A percentile compares a stretch with the other conserved stretches of the same genome.
Conservation (phyloP, 352 stramenopile species). For the Pythium dissotocum region DNA sequence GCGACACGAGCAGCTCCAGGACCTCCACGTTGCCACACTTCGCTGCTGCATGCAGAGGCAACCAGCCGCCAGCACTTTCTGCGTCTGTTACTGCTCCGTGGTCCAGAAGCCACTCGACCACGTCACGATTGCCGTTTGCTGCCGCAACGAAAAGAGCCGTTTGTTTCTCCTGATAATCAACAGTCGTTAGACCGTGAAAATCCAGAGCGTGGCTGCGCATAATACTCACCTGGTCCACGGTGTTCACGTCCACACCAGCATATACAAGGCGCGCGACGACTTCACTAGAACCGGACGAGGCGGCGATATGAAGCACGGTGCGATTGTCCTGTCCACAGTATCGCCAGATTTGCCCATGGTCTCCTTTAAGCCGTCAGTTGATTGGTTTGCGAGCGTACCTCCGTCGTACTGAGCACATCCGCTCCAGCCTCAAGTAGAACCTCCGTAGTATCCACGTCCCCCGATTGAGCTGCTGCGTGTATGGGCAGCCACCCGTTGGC, state of each 20-base stretch:
- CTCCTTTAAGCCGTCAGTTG: no score
- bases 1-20: neutral
- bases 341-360: no score
- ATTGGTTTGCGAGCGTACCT: neutral
- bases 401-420: neutral
- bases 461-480: neutral
- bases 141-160: neutral
- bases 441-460: neutral
- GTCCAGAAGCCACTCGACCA: neutral
- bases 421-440: neutral
- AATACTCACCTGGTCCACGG: neutral
- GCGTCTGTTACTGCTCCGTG: neutral
- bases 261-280: neutral
- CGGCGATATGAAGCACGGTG: neutral
- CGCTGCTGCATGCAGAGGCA: neutral
- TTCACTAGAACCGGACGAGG: neutral
- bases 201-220: no score
- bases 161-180: neutral
- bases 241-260: neutral
- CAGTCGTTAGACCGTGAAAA: neutral
- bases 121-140: neutral
- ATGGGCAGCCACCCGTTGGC: neutral
- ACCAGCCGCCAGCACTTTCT: neutral
- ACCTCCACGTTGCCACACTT: neutral
- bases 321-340: neutral